These are phyloP conservation scores for Pyricularia grisea DNA, from an alignment of 2,329 filamentous ascomycete species.

Conservation along the genomic window DNA sequence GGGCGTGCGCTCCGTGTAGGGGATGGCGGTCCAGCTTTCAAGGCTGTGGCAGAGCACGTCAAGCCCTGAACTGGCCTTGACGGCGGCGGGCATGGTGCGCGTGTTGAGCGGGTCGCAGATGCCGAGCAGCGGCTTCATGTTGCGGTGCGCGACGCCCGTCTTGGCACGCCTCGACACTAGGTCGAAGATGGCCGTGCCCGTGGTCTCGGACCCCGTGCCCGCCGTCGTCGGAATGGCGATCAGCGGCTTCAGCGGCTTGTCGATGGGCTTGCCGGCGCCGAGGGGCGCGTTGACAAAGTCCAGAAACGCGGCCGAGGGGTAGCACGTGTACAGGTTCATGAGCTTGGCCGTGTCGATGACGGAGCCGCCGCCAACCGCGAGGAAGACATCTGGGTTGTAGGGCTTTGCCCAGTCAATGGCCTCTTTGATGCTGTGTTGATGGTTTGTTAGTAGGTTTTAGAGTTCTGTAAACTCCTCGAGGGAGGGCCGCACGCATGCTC, in stretches of 20 bases:
- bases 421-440: constrained; percentile 58
- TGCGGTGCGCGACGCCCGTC: constrained; percentile 91
- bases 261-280: constrained; percentile 72
- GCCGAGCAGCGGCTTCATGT: constrained; percentile 88
- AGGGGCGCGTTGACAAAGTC: constrained; percentile 97
- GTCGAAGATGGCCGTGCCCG: constrained; percentile 96
- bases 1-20: constrained; percentile 77
- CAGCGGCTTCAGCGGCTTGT: constrained; percentile 60
- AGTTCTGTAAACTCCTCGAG: too few relatives aligned
- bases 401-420: constrained; percentile 82
- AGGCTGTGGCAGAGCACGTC: constrained; percentile 94
- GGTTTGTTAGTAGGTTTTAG: too few relatives aligned
- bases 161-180: constrained; percentile 83
- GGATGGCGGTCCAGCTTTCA: constrained; percentile 96
- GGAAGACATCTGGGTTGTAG: constrained; percentile 75
- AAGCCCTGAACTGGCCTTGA: constrained; percentile 83
- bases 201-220: constrained; percentile 87
- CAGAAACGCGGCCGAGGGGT: constrained; percentile 85
- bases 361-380: constrained; percentile 85
- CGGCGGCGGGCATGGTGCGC: constrained; percentile 87
- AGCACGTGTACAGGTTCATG: constrained; percentile 93
- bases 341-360: constrained; percentile 98
- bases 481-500: too few relatives aligned
- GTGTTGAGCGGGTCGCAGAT: constrained; percentile 86
- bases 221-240: constrained; percentile 81